Base-by-base conservation (phyloP, 164 flowering plant species). In the Annona squamosa region DNA sequence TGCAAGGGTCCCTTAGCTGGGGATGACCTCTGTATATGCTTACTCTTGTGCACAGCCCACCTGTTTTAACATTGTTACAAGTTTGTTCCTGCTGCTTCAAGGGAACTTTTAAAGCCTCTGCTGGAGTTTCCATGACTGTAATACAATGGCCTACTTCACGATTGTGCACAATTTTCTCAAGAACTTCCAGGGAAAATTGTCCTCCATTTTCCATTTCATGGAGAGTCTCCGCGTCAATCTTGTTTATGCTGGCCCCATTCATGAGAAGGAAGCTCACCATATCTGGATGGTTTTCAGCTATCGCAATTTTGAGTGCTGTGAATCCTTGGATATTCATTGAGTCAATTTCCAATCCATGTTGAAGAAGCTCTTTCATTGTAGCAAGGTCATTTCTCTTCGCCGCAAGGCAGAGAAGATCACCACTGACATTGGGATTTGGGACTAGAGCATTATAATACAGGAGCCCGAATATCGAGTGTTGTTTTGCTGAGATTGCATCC, bases 11-110 rank as follows among this genome's bases (percentile, higher is more conserved):
- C 71, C 94, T 88, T 67, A 67, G 72, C 44, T 72, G 4, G 6
- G 98, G 97, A 85, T 91, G 93, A 13, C 93, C 91, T 81, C 81
- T 86, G 47, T 88, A 91, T 42, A 94, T 82, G 79, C 87, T 89
- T 44, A 94, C 90, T 62, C 98, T 89, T 5, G 75, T 57, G 72
- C 7, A 71, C 48, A 41, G 18, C 19, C 4, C 7, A 3, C 75
- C 77, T 1, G 56, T 72, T 74, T 44, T 79, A 61, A 71, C 76
- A 63, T 56, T 2, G 1, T 56, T 52, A 37, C 45, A 45, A 4
- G 64, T 74, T 19, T 79, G 48, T 62, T 70, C 73, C 46, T 52
- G 63, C 46, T 52, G 63, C 79, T 67, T 79, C 77, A 16, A 67
- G 4, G 59, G 6, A 65, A 68, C 26, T 48, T 17, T 43, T 3